phyloP scores from a whole-genome alignment of 352 stramenopile genomes.

The Hyaloperonospora arabidopsidis region DNA sequence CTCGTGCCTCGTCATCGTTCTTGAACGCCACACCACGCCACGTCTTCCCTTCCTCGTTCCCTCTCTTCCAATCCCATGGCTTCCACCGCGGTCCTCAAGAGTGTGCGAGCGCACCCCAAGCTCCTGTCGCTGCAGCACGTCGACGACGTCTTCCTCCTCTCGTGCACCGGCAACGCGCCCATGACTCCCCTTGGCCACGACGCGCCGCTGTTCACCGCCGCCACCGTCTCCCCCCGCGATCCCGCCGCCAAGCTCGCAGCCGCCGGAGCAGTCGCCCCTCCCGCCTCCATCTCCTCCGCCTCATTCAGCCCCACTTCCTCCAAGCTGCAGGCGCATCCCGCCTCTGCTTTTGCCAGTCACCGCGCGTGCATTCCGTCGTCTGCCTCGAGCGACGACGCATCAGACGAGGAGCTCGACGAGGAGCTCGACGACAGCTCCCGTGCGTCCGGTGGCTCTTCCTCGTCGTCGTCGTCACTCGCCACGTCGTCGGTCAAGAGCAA shows the following conservation, averaged over 20 bases:
- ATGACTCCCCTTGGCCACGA: constrained; percentile 41
- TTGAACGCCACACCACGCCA: constrained; percentile 25
- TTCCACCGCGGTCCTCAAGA: constrained; percentile 30
- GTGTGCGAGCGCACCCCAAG: constrained; percentile 32
- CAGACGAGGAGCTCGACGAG: constrained; percentile 29
- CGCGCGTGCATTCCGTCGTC: constrained; percentile 24
- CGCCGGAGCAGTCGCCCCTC: not conserved
- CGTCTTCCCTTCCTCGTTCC: constrained; percentile 4
- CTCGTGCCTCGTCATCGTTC: constrained; percentile 24
- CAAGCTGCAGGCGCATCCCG: constrained; percentile 8
- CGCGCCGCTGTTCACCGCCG: constrained; percentile 18
- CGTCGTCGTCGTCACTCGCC: not conserved
- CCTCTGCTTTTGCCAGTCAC: constrained; percentile 19
- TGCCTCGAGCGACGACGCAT: constrained; percentile 24
- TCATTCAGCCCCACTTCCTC: not conserved
- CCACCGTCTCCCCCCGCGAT: constrained; percentile 47
- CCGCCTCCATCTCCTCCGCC: too few relatives aligned
- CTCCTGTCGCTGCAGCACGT: constrained; percentile 45
- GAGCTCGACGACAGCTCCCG: constrained; percentile 17
- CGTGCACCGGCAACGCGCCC: constrained; percentile 24
- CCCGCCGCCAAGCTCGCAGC: constrained; percentile 41
- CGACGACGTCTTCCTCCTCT: constrained; percentile 26
- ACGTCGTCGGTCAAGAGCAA: constrained; percentile 44
- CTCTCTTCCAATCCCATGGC: constrained; percentile 30
- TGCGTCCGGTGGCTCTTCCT: constrained; percentile 10